Conservation (phyloP, 139 green algal genomes). For the Asterochloris erici region DNA sequence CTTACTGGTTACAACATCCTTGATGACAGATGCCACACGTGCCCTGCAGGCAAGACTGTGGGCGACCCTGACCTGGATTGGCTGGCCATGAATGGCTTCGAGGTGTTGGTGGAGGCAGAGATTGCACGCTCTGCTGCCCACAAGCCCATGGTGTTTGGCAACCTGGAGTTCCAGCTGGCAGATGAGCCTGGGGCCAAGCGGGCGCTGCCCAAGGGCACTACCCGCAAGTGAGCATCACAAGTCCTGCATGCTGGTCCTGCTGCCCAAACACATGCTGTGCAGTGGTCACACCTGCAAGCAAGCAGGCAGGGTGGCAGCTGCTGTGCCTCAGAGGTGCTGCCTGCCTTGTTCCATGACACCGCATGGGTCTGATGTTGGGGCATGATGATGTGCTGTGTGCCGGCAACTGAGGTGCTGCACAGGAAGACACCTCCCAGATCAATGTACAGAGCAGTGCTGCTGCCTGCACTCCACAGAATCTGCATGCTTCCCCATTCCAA, state of each 20-base stretch:
- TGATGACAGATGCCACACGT: background rate
- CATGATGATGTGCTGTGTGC: too few relatives aligned
- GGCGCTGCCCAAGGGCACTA: constrained; percentile 58
- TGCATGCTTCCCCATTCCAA: too few relatives aligned
- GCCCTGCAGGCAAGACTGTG: background rate
- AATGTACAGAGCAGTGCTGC: too few relatives aligned
- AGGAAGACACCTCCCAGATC: too few relatives aligned
- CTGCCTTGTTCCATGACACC: too few relatives aligned
- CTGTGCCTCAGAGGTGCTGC: too few relatives aligned
- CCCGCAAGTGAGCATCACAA: constrained; percentile 40
- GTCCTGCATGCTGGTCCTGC: background rate
- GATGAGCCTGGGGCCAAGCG: constrained; percentile 24
- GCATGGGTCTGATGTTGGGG: too few relatives aligned
- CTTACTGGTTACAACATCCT: background rate
- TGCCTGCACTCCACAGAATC: too few relatives aligned
- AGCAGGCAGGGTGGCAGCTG: too few relatives aligned
- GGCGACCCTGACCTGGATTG: constrained; percentile 41
- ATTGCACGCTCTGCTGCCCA: constrained; percentile 26
- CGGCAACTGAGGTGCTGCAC: too few relatives aligned
- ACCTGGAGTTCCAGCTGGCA: constrained; percentile 51
- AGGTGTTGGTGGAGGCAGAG: constrained; percentile 53
- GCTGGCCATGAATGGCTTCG: constrained; percentile 45
- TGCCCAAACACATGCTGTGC: background rate
- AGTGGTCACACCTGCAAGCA: too few relatives aligned
- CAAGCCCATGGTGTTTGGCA: constrained; percentile 15